A percentile compares a stretch with the other conserved stretches of the same genome.
Conservation (phyloP, 257 asterid genomes). For the Perilla frutescens region DNA sequence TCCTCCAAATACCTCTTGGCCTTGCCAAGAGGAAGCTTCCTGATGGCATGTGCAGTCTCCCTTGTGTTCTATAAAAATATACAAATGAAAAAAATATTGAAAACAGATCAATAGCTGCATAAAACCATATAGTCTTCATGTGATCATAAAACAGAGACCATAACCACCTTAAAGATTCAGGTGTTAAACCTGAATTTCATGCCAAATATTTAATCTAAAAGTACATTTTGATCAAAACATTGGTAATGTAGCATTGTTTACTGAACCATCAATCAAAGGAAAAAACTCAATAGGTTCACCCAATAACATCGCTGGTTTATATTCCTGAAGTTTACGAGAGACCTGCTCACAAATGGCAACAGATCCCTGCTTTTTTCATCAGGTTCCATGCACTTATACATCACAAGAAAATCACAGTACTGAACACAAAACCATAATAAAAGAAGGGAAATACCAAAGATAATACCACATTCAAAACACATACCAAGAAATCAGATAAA, state of each 20-base stretch:
- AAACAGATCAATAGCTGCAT: not conserved
- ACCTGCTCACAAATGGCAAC: not conserved
- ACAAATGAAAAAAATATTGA: not conserved
- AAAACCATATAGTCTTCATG: not conserved
- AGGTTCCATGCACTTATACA: not conserved
- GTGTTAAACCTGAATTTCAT: not conserved
- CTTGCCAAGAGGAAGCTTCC: conserved; percentile 61
- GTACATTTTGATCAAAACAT: not conserved
- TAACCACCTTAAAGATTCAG: not conserved
- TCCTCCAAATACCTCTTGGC: conserved; percentile 72
- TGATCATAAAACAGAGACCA: not conserved
- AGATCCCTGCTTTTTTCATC: not conserved
- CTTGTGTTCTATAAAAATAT: conserved; percentile 53
- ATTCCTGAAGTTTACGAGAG: not conserved
- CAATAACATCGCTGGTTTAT: not conserved
- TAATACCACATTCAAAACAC: too few species aligned
- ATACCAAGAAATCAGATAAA: too few species aligned
- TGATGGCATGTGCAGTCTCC: conserved; percentile 74
- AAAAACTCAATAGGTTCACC: not conserved
- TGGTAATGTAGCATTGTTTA: conserved; percentile 44
- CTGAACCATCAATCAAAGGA: conserved; percentile 46
- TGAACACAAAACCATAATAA: too few species aligned
- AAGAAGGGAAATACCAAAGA: too few species aligned
- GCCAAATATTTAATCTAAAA: not conserved
- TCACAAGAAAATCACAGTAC: not conserved